Base-by-base conservation (phyloP, 805 yeast species). In the Zygosaccharomyces rouxii region DNA sequence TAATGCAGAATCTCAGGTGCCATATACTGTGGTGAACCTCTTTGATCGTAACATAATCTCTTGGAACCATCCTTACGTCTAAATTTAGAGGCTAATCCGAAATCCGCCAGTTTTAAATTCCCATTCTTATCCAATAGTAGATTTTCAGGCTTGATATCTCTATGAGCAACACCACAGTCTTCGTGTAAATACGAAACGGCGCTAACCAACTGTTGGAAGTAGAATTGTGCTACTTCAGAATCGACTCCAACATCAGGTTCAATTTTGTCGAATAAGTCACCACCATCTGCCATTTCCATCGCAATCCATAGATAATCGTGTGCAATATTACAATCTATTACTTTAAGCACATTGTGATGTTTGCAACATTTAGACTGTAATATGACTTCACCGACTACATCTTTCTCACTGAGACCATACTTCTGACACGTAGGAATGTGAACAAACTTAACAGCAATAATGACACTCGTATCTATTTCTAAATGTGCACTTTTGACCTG, bases 81-180 rank as follows among this genome's bases (percentile, higher is more conserved):
- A 57, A 75, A 83, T 7, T 80, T 79, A 26, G 81, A 75, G 0
- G 90, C 89, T 13, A 86, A 67, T 0, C 94, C 94, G 67, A 86
- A 85, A 66, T 85, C 94, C 0, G 88, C 82, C n/a, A 85, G 65
- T 56, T 84, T 83, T 59, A 86, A 63, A 59, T 84, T 83, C 2
- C 90, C 89, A 26, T 71, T 64, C 21, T 69, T 69, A 59, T 84
- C 88, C 13, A 86, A 64, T 23, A 86, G 68, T 7, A 86, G 73
- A 66, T 86, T 86, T 59, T 84, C 90, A 2, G 90, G 89, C 64
- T 85, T 85, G 44, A 85, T 72, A 62, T 84, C 90, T 10, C 90
- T 79, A 65, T 85, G 92, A 35, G 83, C 81, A 9, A 83, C 70
- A 2, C 86, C 86, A 63, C 87, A 81, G 40, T 74, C 71, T 11